Evolutionary conservation across 2,329 filamentous ascomycete species (phyloP), one percentile per base, ranked within the genome.

Genomic region (Colletotrichum agaves): DNA sequence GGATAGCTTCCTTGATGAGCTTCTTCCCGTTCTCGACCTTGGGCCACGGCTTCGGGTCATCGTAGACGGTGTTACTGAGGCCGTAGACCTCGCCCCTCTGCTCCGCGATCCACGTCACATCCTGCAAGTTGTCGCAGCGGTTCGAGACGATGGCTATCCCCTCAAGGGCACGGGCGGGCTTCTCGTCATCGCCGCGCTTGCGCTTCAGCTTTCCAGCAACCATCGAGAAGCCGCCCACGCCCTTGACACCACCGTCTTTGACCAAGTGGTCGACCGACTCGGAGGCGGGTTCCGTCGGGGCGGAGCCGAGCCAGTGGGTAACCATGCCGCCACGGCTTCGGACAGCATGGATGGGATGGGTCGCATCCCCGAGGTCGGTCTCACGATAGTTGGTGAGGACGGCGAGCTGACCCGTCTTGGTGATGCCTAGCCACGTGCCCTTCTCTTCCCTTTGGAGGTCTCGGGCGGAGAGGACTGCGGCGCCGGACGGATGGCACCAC

Each of bases 331-430:
- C 89, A 61, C 89, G 84, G 74, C 87, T 90, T 73, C 83, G 85
- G 68, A 81, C 78, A 17, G 83, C 87, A 74, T 83, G 78, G 35
- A 90, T 78, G 3, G 86, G 85, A 70, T 87, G 84, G 15, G 80
- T 78, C 3, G 80, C 79, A 73, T 88, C 84, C 63, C 83, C 74
- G 21, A 80, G 73, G 61, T 82, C 77, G 23, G 79, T 81, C 78
- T 91, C 89, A 65, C 88, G 85, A 74, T 88, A 91, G 78, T 91
- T 91, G 63, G 89, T 91, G 66, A 91, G 81, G 12, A 90, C 84
- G 8, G 89, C 88, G 61, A 91, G 81, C 64, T 86, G 83, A 12
- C 89, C 89, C 3, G 82, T 78, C 71, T 84, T 83, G 52, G 85
- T 89, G 68, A 91, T 81, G 64, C 89, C 89, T 39, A 91, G 79